phyloP scores from a whole-genome alignment of 2,329 filamentous ascomycete species.

The Bipolaris oryzae region DNA sequence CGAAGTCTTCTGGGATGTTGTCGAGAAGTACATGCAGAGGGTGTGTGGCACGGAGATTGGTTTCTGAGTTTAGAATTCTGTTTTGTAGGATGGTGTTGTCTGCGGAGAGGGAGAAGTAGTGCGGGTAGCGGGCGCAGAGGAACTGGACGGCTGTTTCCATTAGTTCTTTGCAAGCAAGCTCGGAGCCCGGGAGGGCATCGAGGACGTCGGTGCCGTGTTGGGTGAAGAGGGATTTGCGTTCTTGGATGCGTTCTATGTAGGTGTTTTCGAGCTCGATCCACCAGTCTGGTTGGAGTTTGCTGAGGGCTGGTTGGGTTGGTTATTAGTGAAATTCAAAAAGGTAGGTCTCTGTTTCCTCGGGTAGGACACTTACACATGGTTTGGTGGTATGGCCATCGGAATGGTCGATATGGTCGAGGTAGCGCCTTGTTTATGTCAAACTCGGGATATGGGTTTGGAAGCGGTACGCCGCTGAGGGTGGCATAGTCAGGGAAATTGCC shows the following conservation, averaged over 20 bases:
- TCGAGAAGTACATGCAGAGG: slow-evolving; percentile 74
- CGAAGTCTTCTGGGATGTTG: slow-evolving; percentile 86
- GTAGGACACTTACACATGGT: slow-evolving; percentile 75
- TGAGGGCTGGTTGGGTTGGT: slow-evolving; percentile 62
- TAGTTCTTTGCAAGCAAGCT: slow-evolving; percentile 80
- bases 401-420: slow-evolving; percentile 78
- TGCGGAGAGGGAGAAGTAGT: slow-evolving; percentile 67
- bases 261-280: slow-evolving; percentile 86
- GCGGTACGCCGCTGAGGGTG: slow-evolving; percentile 72
- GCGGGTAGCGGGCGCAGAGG: slow-evolving; percentile 76
- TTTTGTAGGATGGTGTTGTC: slow-evolving; percentile 68
- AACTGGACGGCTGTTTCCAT: slow-evolving; percentile 89
- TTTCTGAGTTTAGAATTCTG: slow-evolving; percentile 66
- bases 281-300: slow-evolving; percentile 80
- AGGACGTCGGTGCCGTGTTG: slow-evolving; percentile 70
- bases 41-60: slow-evolving; percentile 65
- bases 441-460: slow-evolving; percentile 66
- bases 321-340: slow-evolving; percentile 1
- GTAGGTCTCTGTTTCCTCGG: not conserved
- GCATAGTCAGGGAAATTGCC: slow-evolving; percentile 84
- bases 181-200: slow-evolving; percentile 72
- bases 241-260: slow-evolving; percentile 69
- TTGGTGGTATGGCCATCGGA: slow-evolving; percentile 85
- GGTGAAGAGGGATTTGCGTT: slow-evolving; percentile 69
- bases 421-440: slow-evolving; percentile 73